Base-by-base conservation (phyloP, 345 rosid genomes). In the Hypericum androsaemum region DNA sequence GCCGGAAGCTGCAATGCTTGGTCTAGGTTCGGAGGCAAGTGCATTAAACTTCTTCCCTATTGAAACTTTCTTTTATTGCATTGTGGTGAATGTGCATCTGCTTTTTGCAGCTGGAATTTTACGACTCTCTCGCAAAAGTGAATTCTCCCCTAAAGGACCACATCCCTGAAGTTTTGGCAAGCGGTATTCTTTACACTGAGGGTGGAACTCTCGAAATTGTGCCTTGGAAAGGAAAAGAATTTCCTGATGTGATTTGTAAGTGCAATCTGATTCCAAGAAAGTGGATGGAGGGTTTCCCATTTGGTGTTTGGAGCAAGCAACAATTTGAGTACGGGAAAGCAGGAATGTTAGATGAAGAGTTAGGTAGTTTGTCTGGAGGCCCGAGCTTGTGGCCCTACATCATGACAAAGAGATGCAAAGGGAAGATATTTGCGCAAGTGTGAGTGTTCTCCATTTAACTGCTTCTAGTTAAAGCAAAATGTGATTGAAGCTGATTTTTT, bases 221-320 rank as follows among this genome's bases (percentile, higher is more conserved):
- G 58, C 76, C 86, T 42, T 90, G 98, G 98, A 82, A 84, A 73
- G 98, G 98, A n/a, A 85, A 72, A 77, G 84, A 63, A 59, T 73
- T 84, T 55, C 96, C 92, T 56, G 69, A 68, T 57, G 72, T 80
- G 39, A 71, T 86, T 66, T 38, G 52, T n/a, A 62, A 63, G 50
- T 68, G 79, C 76, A 76, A 57, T 73, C 46, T 79, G 60, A 51
- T 64, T 59, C 69, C 77, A 44, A 66, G 47, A 9, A 75, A 56
- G 37, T 58, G 64, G 44, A 51, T 63, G 62, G 69, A 67, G 48
- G 77, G 63, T 17, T 87, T 80, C 59, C 81, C 88, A 37, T 90
- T 80, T 50, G 92, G 94, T 57, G 66, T 90, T 59, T 82, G 89
- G 96, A 78, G 73, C 67, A 90, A 84, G 73, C 82, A 79, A 49